Evolutionary conservation across 2,329 filamentous ascomycete species (phyloP), one percentile per base, ranked within the genome.

Genomic region (Lomentospora prolificans): DNA sequence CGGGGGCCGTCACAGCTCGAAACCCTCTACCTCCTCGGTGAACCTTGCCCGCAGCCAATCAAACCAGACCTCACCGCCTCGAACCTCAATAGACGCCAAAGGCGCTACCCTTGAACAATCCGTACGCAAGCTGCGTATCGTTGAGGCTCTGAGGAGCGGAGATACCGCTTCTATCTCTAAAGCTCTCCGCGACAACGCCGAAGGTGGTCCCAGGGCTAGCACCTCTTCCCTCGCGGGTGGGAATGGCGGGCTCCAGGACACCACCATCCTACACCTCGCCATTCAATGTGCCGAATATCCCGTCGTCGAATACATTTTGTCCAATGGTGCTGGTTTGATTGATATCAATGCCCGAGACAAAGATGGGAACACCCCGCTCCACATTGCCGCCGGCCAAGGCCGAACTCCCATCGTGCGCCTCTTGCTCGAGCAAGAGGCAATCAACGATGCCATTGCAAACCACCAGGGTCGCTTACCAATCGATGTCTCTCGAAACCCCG

Each of bases 291-390:
- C 94, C 52, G 94, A 97, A 68, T 80, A 87, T 51, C 85, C 89
- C 19, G 90, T 99, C 27, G 87, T 99, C 55, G 91, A 99, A 68
- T 96, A 92, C 65, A 87, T 97, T n/a, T 73, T 99, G 46, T 91
- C 90, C 1, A 80, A 89, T 59, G 82, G 86, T 28, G 78, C 75
- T 12, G 76, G 75, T 44, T 74, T 75, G 54, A 75, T 95, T 55
- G 90, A 97, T 65, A 75, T 97, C 68, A 75, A 74, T 3, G 71
- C 80, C 6, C 69, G 76, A 12, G 94, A 99, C 71, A 87, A 87
- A 62, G 92, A 97, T 64, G 94, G 94, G 59, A 99, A 97, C 68
- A 96, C 91, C 1, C 86, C 94, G 22, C 79, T 99, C 54, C 92
- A 97, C 68, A 72, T 97, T 36, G 94, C 94, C 7, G 87, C 92